These are phyloP conservation scores for Penicillium fuscoglaucum DNA, from an alignment of 2,329 filamentous ascomycete species.

Conservation along the genomic window DNA sequence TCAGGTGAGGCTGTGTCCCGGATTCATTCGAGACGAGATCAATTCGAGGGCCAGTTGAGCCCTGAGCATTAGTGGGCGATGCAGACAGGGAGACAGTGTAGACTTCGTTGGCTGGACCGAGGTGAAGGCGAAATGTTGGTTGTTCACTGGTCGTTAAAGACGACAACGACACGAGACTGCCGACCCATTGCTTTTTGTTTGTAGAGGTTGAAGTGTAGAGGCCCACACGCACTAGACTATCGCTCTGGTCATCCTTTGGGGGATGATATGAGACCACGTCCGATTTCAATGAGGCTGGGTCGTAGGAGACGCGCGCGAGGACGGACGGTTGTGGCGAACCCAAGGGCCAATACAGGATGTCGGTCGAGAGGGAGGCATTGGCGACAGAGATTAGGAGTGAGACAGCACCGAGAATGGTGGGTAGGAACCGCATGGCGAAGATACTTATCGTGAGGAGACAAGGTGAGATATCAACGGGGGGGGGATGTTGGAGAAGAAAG, in stretches of 20 bases:
- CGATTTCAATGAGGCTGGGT: conserved; percentile 38
- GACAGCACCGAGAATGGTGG: conserved; percentile 18
- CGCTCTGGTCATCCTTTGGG: conserved; percentile 35
- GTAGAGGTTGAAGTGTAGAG: conserved; percentile 45
- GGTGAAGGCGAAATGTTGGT: conserved; percentile 43
- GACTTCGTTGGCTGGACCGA: conserved; percentile 38
- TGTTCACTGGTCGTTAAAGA: conserved; percentile 30
- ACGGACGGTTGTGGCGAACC: conserved; percentile 33
- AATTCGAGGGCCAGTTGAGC: conserved; percentile 29
- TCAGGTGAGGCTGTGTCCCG: conserved; percentile 42
- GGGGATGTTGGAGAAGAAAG: neutral
- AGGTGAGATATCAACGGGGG: neutral
- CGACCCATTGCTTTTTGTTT: conserved; percentile 42
- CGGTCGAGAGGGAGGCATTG: conserved; percentile 26
- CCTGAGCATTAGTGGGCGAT: conserved; percentile 16
- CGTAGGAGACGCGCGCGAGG: conserved; percentile 46
- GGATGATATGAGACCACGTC: conserved; percentile 43
- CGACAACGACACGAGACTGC: conserved; percentile 41
- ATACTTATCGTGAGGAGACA: neutral
- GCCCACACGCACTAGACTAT: conserved; percentile 56
- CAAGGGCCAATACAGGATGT: conserved; percentile 44
- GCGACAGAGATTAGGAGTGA: conserved; percentile 18
- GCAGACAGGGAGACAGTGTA: conserved; percentile 43
- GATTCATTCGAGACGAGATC: conserved; percentile 36
- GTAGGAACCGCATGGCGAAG: conserved; percentile 20